Percentiles rank a stretch among this genome's conserved stretches.
phyloP scores from a whole-genome alignment of 306 rosid species.

The Canavalia gladiata region DNA sequence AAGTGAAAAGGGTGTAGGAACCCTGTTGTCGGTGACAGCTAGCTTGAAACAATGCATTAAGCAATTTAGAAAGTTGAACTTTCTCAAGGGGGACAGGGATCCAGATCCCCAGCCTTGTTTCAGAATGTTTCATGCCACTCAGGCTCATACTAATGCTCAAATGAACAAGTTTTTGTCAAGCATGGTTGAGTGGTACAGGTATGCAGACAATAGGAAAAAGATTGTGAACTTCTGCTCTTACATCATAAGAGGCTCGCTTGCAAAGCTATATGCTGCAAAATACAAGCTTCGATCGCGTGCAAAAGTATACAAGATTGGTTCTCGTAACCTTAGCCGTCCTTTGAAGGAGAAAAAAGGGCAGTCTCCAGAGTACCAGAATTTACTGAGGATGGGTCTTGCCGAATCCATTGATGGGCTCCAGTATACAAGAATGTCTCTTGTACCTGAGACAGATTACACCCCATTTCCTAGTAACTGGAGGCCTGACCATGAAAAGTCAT shows the following conservation, averaged over 20 bases:
- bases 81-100: conserved; percentile 93
- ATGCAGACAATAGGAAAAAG: conserved; percentile 94
- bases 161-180: conserved; percentile 93
- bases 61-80: conserved; percentile 86
- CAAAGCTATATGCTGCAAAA: conserved; percentile 98
- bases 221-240: conserved; percentile 93
- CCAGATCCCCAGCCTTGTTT: conserved; percentile 99
- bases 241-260: conserved; percentile 89
- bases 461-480: conserved; percentile 89
- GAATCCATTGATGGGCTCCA: conserved; percentile 97
- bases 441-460: conserved; percentile 91
- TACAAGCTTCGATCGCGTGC: conserved; percentile 98
- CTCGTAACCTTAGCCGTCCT: conserved; percentile 88
- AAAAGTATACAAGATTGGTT: conserved; percentile 91
- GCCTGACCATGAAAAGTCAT: conserved; percentile 88
- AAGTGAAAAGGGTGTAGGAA: conserved; percentile 96
- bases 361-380: conserved; percentile 91
- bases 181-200: conserved; percentile 94
- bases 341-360: conserved; percentile 96
- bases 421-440: conserved; percentile 89
- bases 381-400: conserved; percentile 94
- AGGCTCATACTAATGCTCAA: conserved; percentile 97
- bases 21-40: conserved; percentile 92
- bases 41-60: conserved; percentile 93
- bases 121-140: conserved; percentile 98